Evolutionary conservation across 495 filamentous ascomycete species (phyloP).

Genomic region (Talaromyces proteolyticus): DNA sequence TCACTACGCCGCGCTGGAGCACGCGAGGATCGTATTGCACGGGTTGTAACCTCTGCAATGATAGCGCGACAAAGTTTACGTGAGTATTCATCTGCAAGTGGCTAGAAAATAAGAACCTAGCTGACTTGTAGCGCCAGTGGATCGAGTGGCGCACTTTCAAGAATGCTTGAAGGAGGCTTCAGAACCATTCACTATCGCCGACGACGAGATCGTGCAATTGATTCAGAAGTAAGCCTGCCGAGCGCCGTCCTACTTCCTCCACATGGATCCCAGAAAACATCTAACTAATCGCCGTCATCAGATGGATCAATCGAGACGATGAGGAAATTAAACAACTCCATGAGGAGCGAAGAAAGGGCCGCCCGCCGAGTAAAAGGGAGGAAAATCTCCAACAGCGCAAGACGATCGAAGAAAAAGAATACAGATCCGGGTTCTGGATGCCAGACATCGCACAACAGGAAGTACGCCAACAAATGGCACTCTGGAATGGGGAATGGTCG

Average conservation of each 20-base stretch:
- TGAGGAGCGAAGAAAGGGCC: slow-evolving; percentile 70
- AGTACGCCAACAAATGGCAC: slow-evolving; percentile 44
- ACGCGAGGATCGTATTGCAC: slow-evolving; percentile 70
- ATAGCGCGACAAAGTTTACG: slow-evolving; percentile 65
- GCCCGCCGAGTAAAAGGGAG: slow-evolving; percentile 72
- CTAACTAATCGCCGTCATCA: too few species aligned
- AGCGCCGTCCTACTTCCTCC: too few species aligned
- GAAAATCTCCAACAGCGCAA: slow-evolving; percentile 69
- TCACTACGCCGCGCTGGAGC: slow-evolving; percentile 66
- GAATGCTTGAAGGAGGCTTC: slow-evolving; percentile 49
- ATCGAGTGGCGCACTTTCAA: slow-evolving; percentile 68
- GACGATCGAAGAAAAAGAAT: slow-evolving; percentile 69
- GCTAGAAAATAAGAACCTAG: neutral
- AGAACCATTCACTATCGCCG: slow-evolving; percentile 40
- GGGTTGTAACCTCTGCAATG: slow-evolving; percentile 51
- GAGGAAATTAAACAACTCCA: slow-evolving; percentile 70
- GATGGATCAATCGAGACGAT: slow-evolving; percentile 72
- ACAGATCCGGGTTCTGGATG: slow-evolving; percentile 74
- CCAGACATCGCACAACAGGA: slow-evolving; percentile 53
- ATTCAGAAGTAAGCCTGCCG: slow-evolving; percentile 62
- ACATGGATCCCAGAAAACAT: too few species aligned
- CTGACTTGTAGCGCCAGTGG: slow-evolving; percentile 42
- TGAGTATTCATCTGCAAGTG: slow-evolving; percentile 25
- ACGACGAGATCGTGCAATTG: slow-evolving; percentile 52
- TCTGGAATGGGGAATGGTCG: slow-evolving; percentile 61